These are phyloP conservation scores for Talaromyces liani DNA, from an alignment of 495 filamentous ascomycete genomes.

Conservation along the genomic window DNA sequence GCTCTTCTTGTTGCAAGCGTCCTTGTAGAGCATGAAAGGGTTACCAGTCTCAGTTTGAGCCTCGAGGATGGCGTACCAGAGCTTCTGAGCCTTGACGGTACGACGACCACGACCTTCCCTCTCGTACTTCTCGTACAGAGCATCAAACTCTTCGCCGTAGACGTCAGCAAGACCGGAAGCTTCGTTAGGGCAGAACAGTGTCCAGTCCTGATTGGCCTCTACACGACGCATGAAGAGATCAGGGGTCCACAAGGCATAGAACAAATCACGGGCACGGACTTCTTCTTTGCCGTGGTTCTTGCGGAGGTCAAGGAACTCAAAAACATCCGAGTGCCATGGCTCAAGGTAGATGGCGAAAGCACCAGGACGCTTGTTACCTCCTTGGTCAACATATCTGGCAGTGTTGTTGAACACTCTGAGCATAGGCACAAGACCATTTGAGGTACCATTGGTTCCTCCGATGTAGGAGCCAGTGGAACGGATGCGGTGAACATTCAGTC, in stretches of 20 bases:
- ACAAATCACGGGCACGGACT: constrained; percentile 90
- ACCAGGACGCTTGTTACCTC: constrained; percentile 97
- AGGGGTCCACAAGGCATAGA: constrained; percentile 96
- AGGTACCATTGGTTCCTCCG: constrained; percentile 92
- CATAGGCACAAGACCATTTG: constrained; percentile 97
- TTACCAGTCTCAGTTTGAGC: constrained; percentile 98
- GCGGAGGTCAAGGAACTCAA: constrained; percentile 91
- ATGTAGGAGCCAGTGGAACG: constrained; percentile 97
- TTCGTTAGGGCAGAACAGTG: constrained; percentile 94
- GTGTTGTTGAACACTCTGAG: constrained; percentile 98
- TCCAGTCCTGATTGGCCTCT: constrained; percentile 92
- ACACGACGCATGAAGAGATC: constrained; percentile 99
- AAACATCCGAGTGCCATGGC: constrained; percentile 97
- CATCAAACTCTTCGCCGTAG: constrained; percentile 95
- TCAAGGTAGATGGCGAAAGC: constrained; percentile 99
- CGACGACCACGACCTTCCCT: constrained; percentile 79
- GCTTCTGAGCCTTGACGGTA: constrained; percentile 94
- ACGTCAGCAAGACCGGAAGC: constrained; percentile 91
- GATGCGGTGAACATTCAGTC: constrained; percentile 90
- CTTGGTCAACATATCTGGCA: constrained; percentile 95
- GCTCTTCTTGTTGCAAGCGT: constrained; percentile 95
- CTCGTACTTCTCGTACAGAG: constrained; percentile 92
- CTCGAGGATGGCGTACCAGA: constrained; percentile 97
- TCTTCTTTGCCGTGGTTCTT: constrained; percentile 99
- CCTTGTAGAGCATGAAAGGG: constrained; percentile 99